Base-by-base conservation (phyloP, 1,284 basidiomycete genomes). In the Austropuccinia psidii region DNA sequence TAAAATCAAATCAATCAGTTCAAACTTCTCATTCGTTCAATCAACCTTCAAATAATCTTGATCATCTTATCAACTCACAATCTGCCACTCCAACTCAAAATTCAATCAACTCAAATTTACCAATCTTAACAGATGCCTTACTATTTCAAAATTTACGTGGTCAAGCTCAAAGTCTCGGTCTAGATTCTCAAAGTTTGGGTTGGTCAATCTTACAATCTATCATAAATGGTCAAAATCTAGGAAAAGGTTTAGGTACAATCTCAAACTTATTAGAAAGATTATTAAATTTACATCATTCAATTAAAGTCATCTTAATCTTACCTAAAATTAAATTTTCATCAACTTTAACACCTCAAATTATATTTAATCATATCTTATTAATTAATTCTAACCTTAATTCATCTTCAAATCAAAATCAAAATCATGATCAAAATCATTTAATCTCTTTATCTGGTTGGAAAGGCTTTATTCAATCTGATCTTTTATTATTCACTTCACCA, bases 391-490 rank as follows among this genome's bases (percentile, higher is more conserved):
- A n/a, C n/a, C n/a, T n/a, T n/a, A 19, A 11, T 15, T n/a, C 47
- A 37, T 35, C 62, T 5, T 24, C n/a, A 4, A 21, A 39, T 29
- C 31, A 17, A 24, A 13, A 11, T 4, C 17, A 61, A 33, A 29
- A 35, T 39, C 31, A 61, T 4, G n/a, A 45, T 11, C 41, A 11
- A 19, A 45, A 19, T 9, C 41, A 19, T n/a, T 45, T n/a, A 45
- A n/a, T n/a, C n/a, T n/a, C 41, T 45, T 45, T n/a, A 45, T 11
- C 41, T 24, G 69, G 69, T 1, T 73, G 60, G 60, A 73, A 55
- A 24, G 69, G 69, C 7, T 35, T 73, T 7, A 21, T 73, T 11
- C 47, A 73, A 73, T 43, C 39, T n/a, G 69, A 73, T 73, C 58
- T 47, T 17, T 31, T 73, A 27, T 11, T 73, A 17, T 50, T 73